Base-by-base conservation (phyloP, 2,329 filamentous ascomycete genomes). In the Alternaria solani region DNA sequence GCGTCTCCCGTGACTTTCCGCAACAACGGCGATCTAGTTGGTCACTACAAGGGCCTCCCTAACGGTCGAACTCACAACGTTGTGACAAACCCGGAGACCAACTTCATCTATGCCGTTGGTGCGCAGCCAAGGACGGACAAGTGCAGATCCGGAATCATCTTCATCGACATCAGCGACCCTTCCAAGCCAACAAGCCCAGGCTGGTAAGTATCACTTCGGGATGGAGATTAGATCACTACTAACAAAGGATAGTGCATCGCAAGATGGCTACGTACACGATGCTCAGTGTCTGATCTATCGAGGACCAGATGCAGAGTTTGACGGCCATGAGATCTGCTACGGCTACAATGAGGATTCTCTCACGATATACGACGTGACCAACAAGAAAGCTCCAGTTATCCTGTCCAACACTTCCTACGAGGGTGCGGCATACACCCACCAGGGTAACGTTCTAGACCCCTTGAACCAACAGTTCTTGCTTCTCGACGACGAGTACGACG, bases 201-300 rank as follows among this genome's bases (percentile, higher is more conserved):
- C 43, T 88, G 70, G 65, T 66, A 51, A 59, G 63, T 54, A 36
- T 30, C 9, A 18, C 51, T 41, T 23, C n/a, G 26, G 18, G 7
- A n/a, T 38, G 8, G 20, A 23, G 20, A 25, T 25, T 20, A 23
- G 32, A 49, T 12, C 23, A n/a, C n/a, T 3, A 14, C 20, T 49
- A 32, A 49, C 46, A 23, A 30, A 26, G 14, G 3, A 38, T 38
- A 66, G 86, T 67, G 83, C 83, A 7, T 79, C 81, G 20, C 69
- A 80, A 18, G 86, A 88, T 69, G 86, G 85, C 38, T 88, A 88
- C 70, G 85, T 88, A 14, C 86, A 88, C 72, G 86, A 88, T 65
- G 86, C 86, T 2, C 86, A 88, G 74, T 88, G 86, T 71, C 76
- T 88, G 39, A 81, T 83, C 60, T 86, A 86, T 75, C 80, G 79